Evolutionary conservation across 495 filamentous ascomycete genomes (phyloP).

Genomic region (Usnea hakonensis): DNA sequence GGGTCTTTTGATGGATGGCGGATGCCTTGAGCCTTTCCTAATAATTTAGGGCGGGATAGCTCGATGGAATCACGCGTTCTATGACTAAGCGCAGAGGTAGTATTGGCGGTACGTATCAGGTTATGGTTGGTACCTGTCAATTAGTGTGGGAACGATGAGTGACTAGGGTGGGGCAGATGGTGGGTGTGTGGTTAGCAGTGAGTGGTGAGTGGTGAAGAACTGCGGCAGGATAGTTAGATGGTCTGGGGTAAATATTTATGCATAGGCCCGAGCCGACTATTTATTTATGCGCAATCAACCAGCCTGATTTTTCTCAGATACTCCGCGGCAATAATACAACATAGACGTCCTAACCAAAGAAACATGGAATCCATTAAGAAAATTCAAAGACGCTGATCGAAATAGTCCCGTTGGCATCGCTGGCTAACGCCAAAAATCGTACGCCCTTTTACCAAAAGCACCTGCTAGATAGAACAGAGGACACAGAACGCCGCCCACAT

Average conservation of each 20-base stretch:
- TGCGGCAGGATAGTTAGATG: not conserved
- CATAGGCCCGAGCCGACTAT: not conserved
- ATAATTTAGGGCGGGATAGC: not conserved
- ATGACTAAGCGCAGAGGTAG: not conserved
- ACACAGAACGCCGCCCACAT: conserved; percentile 17
- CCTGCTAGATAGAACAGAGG: conserved; percentile 1
- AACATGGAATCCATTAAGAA: not conserved
- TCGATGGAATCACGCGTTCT: not conserved
- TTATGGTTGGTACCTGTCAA: not conserved
- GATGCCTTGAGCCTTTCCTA: no score
- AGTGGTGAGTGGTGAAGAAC: not conserved
- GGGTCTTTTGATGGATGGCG: not conserved
- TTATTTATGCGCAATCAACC: not conserved
- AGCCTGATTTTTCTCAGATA: not conserved
- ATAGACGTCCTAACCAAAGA: no score
- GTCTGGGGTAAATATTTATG: conserved; percentile 1
- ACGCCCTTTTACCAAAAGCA: not conserved
- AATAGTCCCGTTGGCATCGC: not conserved
- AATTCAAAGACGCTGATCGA: not conserved
- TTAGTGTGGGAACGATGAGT: not conserved
- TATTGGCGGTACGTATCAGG: no score
- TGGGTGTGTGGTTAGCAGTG: not conserved
- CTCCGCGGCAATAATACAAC: no score
- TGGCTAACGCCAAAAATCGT: not conserved
- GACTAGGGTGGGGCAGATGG: not conserved